These are phyloP conservation scores for Populus davidiana DNA, from an alignment of 345 rosid species.

Conservation along the genomic window DNA sequence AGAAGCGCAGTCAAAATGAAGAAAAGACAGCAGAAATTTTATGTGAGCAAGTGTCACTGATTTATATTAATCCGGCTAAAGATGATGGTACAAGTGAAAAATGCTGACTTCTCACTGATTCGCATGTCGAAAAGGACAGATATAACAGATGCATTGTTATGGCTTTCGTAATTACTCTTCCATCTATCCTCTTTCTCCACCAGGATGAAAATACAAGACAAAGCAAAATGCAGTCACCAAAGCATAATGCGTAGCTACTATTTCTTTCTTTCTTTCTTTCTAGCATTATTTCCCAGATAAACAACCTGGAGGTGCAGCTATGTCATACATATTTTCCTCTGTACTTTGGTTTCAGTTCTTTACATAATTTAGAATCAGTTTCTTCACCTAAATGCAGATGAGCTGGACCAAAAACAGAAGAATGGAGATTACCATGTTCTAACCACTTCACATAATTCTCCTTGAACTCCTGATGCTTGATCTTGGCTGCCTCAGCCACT, in stretches of 20 bases:
- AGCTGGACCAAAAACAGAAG: slow-evolving; percentile 67
- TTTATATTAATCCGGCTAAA: too few relatives aligned
- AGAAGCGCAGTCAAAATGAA: background rate
- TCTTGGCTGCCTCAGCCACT: slow-evolving; percentile 55
- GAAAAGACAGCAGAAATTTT: background rate
- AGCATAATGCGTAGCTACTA: background rate
- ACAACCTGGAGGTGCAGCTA: background rate
- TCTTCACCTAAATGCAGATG: slow-evolving; percentile 36
- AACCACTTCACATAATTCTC: slow-evolving; percentile 90
- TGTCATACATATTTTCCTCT: slow-evolving; percentile 77
- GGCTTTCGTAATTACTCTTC: background rate
- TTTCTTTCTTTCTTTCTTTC: background rate
- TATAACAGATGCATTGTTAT: background rate
- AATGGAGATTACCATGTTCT: slow-evolving; percentile 83
- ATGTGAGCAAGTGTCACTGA: too few relatives aligned
- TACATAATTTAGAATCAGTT: slow-evolving; percentile 38
- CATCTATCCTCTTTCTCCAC: background rate
- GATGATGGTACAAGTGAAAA: background rate
- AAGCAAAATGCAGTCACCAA: background rate
- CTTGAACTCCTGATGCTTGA: slow-evolving; percentile 72
- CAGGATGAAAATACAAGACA: background rate
- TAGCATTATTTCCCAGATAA: background rate
- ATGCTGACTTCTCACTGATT: background rate
- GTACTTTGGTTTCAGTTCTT: slow-evolving; percentile 72
- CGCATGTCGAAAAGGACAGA: background rate